These are phyloP conservation scores for Candida albicans DNA, from an alignment of 1,139 yeast species.

Conservation along the genomic window DNA sequence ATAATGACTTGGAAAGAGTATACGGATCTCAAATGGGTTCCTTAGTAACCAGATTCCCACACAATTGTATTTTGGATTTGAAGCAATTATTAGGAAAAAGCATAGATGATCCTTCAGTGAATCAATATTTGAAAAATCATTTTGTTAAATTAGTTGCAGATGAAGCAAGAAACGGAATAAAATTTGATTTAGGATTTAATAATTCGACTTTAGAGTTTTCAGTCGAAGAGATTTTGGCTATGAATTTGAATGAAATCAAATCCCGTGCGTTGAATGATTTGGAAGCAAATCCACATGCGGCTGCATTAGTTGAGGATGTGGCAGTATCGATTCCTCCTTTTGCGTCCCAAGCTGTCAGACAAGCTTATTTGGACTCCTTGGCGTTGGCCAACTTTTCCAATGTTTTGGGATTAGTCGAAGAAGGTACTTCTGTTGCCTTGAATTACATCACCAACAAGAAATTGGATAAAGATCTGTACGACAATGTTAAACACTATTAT, in stretches of 20 bases:
- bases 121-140: conserved; percentile 50
- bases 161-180: conserved; percentile 47
- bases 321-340: conserved; percentile 79
- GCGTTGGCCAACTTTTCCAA: conserved; percentile 64
- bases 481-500: conserved; percentile 54
- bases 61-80: conserved; percentile 61
- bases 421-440: conserved; percentile 87
- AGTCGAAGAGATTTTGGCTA: conserved; percentile 78
- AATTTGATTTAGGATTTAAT: conserved; percentile 52
- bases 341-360: conserved; percentile 64
- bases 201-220: conserved; percentile 45
- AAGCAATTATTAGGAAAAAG: conserved; percentile 73
- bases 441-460: conserved; percentile 63
- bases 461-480: conserved; percentile 34
- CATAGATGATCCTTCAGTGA: conserved; percentile 45
- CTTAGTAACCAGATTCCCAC: conserved; percentile 73
- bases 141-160: conserved; percentile 51
- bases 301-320: conserved; percentile 54
- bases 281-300: conserved; percentile 31
- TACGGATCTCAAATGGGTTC: conserved; percentile 80
- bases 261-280: conserved; percentile 56
- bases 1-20: conserved; percentile 60
- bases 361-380: conserved; percentile 72
- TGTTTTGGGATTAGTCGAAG: conserved; percentile 73
- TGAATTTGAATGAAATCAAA: conserved; percentile 71